Conservation (phyloP, 208 protist species). For the Leishmania lainsoni region DNA sequence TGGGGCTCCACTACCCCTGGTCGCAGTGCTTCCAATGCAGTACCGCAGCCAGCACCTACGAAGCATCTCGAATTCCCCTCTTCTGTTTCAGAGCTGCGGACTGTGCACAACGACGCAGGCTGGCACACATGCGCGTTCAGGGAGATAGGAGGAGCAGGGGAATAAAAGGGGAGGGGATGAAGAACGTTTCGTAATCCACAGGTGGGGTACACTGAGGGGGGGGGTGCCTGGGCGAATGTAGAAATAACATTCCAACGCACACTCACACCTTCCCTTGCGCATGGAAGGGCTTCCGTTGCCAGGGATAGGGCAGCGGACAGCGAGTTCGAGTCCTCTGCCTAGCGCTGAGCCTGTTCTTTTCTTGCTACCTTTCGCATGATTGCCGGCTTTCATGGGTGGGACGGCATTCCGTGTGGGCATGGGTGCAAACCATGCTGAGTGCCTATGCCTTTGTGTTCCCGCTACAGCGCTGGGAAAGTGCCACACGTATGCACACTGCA, state of each 20-base stretch:
- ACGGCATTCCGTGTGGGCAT: not conserved
- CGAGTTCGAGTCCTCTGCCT: not conserved
- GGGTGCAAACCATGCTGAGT: not conserved
- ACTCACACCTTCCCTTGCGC: not conserved
- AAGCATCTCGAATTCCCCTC: constrained; percentile 32
- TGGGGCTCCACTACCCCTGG: constrained; percentile 10
- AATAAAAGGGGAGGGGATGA: not conserved
- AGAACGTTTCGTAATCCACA: not conserved
- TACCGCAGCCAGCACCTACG: constrained; percentile 37
- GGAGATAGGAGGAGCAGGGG: not conserved
- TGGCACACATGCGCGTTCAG: not conserved
- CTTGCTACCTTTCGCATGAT: not conserved
- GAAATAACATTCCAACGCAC: not conserved
- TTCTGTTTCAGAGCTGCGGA: not conserved
- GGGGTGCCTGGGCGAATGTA: too few relatives aligned
- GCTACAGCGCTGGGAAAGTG: not conserved
- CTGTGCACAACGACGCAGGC: not conserved
- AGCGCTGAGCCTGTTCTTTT: not conserved
- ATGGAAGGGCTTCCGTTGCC: not conserved
- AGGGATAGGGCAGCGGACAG: not conserved
- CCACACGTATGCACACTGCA: not conserved
- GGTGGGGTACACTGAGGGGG: not conserved
- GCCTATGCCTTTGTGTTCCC: not conserved
- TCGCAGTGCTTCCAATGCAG: constrained; percentile 26
- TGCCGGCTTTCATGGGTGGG: not conserved